Base-by-base conservation (phyloP, 176 grass and related monocot genomes). In the Raddia guianensis region DNA sequence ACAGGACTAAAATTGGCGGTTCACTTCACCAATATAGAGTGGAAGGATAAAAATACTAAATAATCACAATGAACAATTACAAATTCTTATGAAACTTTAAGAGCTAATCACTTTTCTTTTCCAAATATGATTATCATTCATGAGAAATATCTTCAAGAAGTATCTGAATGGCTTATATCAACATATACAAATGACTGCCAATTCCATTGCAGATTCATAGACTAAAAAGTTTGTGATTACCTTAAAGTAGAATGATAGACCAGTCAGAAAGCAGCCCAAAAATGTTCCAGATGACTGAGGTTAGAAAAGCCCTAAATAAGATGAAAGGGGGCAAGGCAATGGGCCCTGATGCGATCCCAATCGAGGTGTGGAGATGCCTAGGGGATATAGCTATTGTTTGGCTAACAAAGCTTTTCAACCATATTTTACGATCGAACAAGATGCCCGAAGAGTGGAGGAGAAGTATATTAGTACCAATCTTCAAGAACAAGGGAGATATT, bases 241-340 rank as follows among this genome's bases (percentile, higher is more conserved):
- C 77, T 86, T 86, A 67, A 86, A 81, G 50, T 57, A 75, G 72
- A 48, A 58, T 48, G 63, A 67, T 63, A 87, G 20, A 34, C 87
- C 87, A 62, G 89, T 95, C 33, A 92, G 56, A 78, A 92, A 87
- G 76, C 80, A 89, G 7, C 87, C 90, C 32, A 90, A 55, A 18
- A 84, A 92, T 74, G 90, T 86, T 79, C 93, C 93, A 80, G 82
- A 83, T 70, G 90, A n/a, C n/a, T n/a, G n/a, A n/a, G n/a, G n/a
- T n/a, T n/a, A n/a, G n/a, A n/a, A n/a, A n/a, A n/a, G n/a, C n/a
- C n/a, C n/a, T n/a, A n/a, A n/a, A n/a, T n/a, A n/a, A n/a, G n/a
- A n/a, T n/a, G n/a, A n/a, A n/a, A n/a, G n/a, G n/a, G n/a, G n/a
- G n/a, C n/a, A n/a, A n/a, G n/a, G n/a, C n/a, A n/a, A n/a, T n/a